Evolutionary conservation across 2,329 filamentous ascomycete species (phyloP), one percentile per base, ranked within the genome.

Genomic region (Sporothrix brasiliensis): DNA sequence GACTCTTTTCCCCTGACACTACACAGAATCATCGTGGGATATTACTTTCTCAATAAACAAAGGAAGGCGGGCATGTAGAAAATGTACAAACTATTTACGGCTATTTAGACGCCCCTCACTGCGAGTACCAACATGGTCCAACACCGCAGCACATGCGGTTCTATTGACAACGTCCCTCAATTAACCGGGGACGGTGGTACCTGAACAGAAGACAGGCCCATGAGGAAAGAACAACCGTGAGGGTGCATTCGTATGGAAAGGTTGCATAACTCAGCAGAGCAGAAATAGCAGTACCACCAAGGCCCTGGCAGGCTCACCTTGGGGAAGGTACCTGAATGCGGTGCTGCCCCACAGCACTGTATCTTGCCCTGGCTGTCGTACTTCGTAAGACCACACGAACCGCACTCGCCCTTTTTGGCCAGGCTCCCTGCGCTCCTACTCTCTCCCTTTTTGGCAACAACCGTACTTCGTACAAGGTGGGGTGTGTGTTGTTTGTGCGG

Each of bases 1-100:
- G 60, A 34, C 44, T 13, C 56, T 47, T 69, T 69, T 41, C 68
- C 68, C 68, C 68, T 69, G 56, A 56, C 67, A 30, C 68, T 54
- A 69, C 21, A 30, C 21, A 30, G 27, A 67, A 24, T 30, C 44
- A 47, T 63, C 58, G 58, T 63, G 58, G 39, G 21, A 47, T 4
- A 61, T 3, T 39, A 27, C 58, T 63, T 61, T 61, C 61, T 50
- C 44, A 65, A 65, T 65, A 44, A 34, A 34, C 34, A 34, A 34
- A 34, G 4, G 3, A 34, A 34, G 34, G 5, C 34, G 5, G 34
- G 34, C 34, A 34, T 34, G 34, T 34, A 9, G 34, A 34, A 34
- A 34, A 34, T 9, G 7, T 34, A 44, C 41, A 44, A 44, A 44
- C 41, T 16, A 44, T 44, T 44, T 14, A 21, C 56, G 44, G 30